Evolutionary conservation across 306 rosid species (phyloP).

Genomic region (Trifolium repens): DNA sequence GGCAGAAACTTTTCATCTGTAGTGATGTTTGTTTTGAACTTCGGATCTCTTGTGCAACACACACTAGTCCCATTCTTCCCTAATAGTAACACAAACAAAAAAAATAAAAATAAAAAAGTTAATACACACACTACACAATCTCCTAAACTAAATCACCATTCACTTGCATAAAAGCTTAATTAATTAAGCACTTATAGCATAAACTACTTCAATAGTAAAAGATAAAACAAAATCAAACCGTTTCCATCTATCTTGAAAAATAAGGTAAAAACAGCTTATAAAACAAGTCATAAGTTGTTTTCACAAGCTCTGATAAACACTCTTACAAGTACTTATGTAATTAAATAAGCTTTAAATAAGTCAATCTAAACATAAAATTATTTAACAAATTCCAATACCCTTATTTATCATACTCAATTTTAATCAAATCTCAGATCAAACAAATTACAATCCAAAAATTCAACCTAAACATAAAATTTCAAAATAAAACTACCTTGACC

Average conservation of each 20-base stretch:
- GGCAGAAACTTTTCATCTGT: constrained; percentile 62
- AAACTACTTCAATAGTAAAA: background rate
- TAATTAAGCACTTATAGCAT: background rate
- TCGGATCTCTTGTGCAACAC: constrained; percentile 69
- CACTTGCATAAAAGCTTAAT: background rate
- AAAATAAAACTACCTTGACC: constrained; percentile 53
- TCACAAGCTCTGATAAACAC: background rate
- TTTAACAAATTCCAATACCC: background rate
- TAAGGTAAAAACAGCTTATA: background rate
- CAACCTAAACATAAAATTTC: background rate
- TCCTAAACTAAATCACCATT: background rate
- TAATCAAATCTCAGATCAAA: constrained; percentile 2
- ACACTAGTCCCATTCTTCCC: constrained; percentile 66
- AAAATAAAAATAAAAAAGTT: too few species aligned
- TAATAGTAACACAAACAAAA: constrained; percentile 35
- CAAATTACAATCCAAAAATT: constrained; percentile 2
- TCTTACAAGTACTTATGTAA: background rate
- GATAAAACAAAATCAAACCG: background rate
- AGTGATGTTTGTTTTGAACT: constrained; percentile 62
- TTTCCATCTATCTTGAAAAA: background rate
- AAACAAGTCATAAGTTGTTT: background rate
- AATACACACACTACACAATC: constrained; percentile 7
- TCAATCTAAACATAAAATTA: background rate
- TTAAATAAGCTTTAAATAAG: background rate
- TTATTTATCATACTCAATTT: background rate